Evolutionary conservation across 352 stramenopile genomes (phyloP).

Genomic region (Blastocystis sp.): DNA sequence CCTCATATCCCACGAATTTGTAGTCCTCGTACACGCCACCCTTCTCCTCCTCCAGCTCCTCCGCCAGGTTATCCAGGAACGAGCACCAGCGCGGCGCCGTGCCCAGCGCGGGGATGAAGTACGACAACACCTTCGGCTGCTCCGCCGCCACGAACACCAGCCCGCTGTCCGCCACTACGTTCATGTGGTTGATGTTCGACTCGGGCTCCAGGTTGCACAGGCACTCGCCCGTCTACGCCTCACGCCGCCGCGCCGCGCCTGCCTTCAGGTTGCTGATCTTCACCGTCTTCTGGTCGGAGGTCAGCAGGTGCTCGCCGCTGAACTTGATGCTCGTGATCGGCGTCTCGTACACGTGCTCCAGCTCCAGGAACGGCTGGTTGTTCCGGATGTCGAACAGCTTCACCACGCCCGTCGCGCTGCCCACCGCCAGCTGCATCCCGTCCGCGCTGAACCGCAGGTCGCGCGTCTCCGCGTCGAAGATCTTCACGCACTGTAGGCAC

Average conservation of each 20-base stretch:
- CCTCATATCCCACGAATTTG: slow-evolving; percentile 92
- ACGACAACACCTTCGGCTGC: slow-evolving; percentile 92
- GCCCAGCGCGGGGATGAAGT: slow-evolving; percentile 94
- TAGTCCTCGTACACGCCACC: slow-evolving; percentile 93
- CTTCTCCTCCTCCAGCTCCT: slow-evolving; percentile 90
- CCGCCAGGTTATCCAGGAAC: slow-evolving; percentile 97
- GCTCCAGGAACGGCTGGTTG: slow-evolving; percentile 86
- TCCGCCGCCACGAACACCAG: slow-evolving; percentile 92
- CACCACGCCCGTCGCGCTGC: slow-evolving; percentile 88
- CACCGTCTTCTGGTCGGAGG: slow-evolving; percentile 77
- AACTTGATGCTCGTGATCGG: slow-evolving; percentile 86
- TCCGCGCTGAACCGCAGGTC: slow-evolving; percentile 46
- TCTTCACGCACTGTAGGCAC: slow-evolving; percentile 54
- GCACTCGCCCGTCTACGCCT: slow-evolving; percentile 1
- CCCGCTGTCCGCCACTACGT: slow-evolving; percentile 87
- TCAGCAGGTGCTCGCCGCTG: slow-evolving; percentile 75
- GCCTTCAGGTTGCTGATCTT: slow-evolving; percentile 82
- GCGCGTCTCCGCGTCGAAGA: slow-evolving; percentile 39
- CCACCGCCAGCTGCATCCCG: slow-evolving; percentile 74
- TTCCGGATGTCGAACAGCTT: slow-evolving; percentile 93
- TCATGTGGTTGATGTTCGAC: slow-evolving; percentile 90
- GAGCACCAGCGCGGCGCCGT: slow-evolving; percentile 95
- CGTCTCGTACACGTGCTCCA: slow-evolving; percentile 94
- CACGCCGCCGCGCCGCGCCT: no score
- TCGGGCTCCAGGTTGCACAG: slow-evolving; percentile 89